A percentile compares a stretch with the other conserved stretches of the same genome.
phyloP scores from a whole-genome alignment of 108 stramenopile genomes.

The Mayamaea pseudoterrestris region DNA sequence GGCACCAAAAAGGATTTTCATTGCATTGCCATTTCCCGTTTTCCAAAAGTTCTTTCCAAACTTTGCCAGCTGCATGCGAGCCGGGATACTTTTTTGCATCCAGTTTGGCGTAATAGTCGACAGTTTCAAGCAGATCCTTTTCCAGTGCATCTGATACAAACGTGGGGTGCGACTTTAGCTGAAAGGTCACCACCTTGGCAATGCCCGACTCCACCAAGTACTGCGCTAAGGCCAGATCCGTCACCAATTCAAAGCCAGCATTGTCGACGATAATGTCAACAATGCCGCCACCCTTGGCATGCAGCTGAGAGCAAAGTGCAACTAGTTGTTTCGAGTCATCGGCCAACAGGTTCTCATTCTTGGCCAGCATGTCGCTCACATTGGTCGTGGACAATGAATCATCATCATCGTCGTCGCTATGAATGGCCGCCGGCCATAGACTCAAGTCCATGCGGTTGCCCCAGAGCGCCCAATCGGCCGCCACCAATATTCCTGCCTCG shows the following conservation, averaged over 20 bases:
- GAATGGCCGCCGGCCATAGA: constrained; percentile 91
- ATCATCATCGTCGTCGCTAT: not conserved
- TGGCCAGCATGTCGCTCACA: constrained; percentile 55
- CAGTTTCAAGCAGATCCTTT: constrained; percentile 74
- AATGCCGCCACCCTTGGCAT: constrained; percentile 48
- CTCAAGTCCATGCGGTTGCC: constrained; percentile 95
- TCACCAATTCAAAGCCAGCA: constrained; percentile 93
- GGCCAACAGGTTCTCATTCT: constrained; percentile 72
- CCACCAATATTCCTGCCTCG: constrained; percentile 40
- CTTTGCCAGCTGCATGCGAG: constrained; percentile 51
- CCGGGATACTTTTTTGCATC: constrained; percentile 34
- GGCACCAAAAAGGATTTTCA: constrained; percentile 89
- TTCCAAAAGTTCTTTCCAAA: constrained; percentile 56
- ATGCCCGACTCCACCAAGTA: constrained; percentile 70
- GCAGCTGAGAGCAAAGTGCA: constrained; percentile 41
- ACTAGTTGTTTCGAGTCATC: constrained; percentile 70
- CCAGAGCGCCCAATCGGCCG: constrained; percentile 78
- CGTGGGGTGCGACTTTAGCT: constrained; percentile 92
- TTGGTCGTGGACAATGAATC: constrained; percentile 27
- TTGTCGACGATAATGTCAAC: constrained; percentile 96
- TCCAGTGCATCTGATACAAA: constrained; percentile 94
- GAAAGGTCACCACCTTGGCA: constrained; percentile 71
- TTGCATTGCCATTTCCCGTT: constrained; percentile 76
- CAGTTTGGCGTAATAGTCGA: constrained; percentile 52
- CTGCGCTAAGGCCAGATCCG: constrained; percentile 86